Conservation (phyloP, 768 basidiomycete species). For the Termitomyces sp. region DNA sequence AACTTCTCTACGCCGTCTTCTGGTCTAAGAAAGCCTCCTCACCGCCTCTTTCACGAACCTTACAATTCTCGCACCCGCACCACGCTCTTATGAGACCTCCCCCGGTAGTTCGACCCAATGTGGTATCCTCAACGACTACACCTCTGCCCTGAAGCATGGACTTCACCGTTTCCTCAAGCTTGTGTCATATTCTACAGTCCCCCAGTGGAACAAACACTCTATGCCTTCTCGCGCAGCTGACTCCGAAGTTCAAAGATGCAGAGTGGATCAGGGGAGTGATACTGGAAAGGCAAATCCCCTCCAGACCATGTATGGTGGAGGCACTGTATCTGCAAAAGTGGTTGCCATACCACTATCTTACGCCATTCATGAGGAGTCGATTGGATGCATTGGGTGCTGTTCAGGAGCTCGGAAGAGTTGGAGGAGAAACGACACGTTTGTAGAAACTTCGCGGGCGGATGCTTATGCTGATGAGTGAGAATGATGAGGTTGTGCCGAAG, state of each 20-base stretch:
- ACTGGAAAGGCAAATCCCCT: conserved; percentile 49
- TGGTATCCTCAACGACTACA: conserved; percentile 39
- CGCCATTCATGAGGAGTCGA: conserved; percentile 36
- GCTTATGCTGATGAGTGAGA: conserved; percentile 36
- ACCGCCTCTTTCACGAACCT: not conserved
- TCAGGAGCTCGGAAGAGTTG: too few relatives aligned
- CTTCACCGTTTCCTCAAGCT: conserved; percentile 28
- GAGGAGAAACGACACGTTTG: conserved; percentile 5
- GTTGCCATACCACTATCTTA: conserved; percentile 49
- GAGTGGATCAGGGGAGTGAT: conserved; percentile 32
- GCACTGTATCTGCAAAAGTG: conserved; percentile 44
- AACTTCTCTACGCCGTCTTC: conserved; percentile 41
- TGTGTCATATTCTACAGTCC: conserved; percentile 40
- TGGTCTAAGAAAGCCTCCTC: conserved; percentile 28
- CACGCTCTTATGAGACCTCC: conserved; percentile 49
- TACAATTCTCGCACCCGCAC: conserved; percentile 23
- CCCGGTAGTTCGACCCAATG: conserved; percentile 31
- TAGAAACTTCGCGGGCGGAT: conserved; percentile 18
- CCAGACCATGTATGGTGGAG: conserved; percentile 42
- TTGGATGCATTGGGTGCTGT: conserved; percentile 42
- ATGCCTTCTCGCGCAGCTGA: conserved; percentile 29
- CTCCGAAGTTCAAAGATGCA: conserved; percentile 8
- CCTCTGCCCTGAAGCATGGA: conserved; percentile 26
- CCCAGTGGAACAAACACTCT: conserved; percentile 42
- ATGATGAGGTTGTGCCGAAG: conserved; percentile 44